Evolutionary conservation across 805 yeast species (phyloP).

Genomic region (Hanseniaspora clermontiae): DNA sequence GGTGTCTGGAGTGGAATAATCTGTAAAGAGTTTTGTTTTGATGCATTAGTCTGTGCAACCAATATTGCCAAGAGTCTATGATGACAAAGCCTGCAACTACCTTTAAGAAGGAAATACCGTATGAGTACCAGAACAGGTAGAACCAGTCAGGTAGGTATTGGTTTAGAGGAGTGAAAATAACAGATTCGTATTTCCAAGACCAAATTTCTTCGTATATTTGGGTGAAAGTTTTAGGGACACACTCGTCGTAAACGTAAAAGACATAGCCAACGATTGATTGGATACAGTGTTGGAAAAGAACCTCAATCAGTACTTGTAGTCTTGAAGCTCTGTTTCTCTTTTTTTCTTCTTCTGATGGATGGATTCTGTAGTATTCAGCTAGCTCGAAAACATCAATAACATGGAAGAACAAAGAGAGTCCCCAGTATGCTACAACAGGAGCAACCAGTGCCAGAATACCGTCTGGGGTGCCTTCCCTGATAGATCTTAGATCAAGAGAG

Average conservation of each 20-base stretch:
- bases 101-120: slow-evolving; percentile 49
- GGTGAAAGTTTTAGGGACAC: slow-evolving; percentile 23
- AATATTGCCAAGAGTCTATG: slow-evolving; percentile 92
- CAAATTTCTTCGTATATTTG: slow-evolving; percentile 30
- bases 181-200: slow-evolving; percentile 26
- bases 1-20: slow-evolving; percentile 87
- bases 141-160: slow-evolving; percentile 2
- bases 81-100: slow-evolving; percentile 52
- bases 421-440: slow-evolving; percentile 81
- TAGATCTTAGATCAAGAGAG: slow-evolving; percentile 2
- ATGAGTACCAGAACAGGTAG: slow-evolving; percentile 17
- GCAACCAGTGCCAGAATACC: slow-evolving; percentile 54
- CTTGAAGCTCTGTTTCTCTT: slow-evolving; percentile 63
- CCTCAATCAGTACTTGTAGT: slow-evolving; percentile 64
- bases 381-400: slow-evolving; percentile 59
- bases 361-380: slow-evolving; percentile 77
- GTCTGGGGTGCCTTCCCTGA: slow-evolving; percentile 42
- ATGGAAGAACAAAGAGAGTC: slow-evolving; percentile 59
- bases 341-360: slow-evolving; percentile 76
- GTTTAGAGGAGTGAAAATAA: not conserved
- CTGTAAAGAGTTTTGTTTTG: slow-evolving; percentile 60
- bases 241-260: slow-evolving; percentile 45
- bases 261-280: slow-evolving; percentile 61
- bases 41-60: slow-evolving; percentile 83
- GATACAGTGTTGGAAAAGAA: slow-evolving; percentile 67